Evolutionary conservation across 768 basidiomycete species (phyloP).

Genomic region (Boletus vinaceobasis): DNA sequence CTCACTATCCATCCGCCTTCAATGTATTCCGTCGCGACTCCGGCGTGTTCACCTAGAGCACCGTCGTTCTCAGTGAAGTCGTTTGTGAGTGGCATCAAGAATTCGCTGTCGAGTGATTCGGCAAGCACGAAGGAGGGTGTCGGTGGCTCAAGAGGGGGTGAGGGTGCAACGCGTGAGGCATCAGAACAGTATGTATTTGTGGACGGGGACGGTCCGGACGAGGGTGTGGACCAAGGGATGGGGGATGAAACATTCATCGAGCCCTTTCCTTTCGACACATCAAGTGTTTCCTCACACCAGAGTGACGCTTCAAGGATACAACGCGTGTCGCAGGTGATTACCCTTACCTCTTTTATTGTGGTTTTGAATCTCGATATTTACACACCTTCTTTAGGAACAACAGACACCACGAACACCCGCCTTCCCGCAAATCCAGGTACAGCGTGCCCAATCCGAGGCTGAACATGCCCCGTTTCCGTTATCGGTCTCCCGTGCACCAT

Average conservation of each 20-base stretch:
- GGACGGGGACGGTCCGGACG: slow-evolving; percentile 13
- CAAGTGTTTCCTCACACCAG: slow-evolving; percentile 23
- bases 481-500: slow-evolving; percentile 11
- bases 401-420: slow-evolving; percentile 15
- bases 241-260: slow-evolving; percentile 21
- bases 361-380: background rate
- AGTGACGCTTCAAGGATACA: slow-evolving; percentile 7
- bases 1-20: slow-evolving; percentile 15
- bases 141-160: background rate
- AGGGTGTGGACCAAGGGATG: slow-evolving; percentile 3
- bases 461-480: slow-evolving; percentile 8
- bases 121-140: slow-evolving; percentile 5
- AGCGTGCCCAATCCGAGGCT: slow-evolving; percentile 19
- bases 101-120: slow-evolving; percentile 16
- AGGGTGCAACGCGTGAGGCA: slow-evolving; percentile 5
- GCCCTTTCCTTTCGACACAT: slow-evolving; percentile 19
- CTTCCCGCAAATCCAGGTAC: slow-evolving; percentile 26
- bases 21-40: slow-evolving; percentile 5
- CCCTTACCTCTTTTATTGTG: background rate
- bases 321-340: slow-evolving; percentile 14
- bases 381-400: slow-evolving; percentile 8
- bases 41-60: slow-evolving; percentile 13
- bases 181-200: slow-evolving; percentile 29
- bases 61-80: slow-evolving; percentile 24
- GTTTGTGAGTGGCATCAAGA: slow-evolving; percentile 20